phyloP scores from a whole-genome alignment of 2,329 filamentous ascomycete genomes.

The Tolypocladium guangdongense region DNA sequence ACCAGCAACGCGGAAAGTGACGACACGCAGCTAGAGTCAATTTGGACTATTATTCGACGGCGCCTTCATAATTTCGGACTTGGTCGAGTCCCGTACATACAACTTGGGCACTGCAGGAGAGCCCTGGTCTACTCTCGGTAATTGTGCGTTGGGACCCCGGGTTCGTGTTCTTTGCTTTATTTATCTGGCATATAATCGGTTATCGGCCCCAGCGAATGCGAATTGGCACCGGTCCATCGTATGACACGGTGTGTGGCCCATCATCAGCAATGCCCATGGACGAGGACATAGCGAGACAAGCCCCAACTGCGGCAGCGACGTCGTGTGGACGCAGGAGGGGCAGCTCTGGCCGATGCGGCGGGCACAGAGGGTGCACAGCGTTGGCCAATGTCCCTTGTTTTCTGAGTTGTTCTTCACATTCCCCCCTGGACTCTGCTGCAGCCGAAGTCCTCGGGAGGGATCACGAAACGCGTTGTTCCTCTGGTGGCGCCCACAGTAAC shows the following conservation, averaged over 20 bases:
- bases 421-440: neutral
- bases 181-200: constrained; percentile 20
- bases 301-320: neutral
- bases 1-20: constrained; percentile 15
- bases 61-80: constrained; percentile 18
- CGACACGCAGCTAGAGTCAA: constrained; percentile 15
- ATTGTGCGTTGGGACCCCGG: constrained; percentile 35
- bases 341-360: neutral
- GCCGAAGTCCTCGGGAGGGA: too few relatives aligned
- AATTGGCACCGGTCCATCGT: constrained; percentile 1
- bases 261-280: neutral
- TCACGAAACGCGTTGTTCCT: neutral
- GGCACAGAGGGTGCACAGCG: neutral
- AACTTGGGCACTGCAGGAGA: constrained; percentile 19
- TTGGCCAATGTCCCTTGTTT: neutral
- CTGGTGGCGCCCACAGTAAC: constrained; percentile 11
- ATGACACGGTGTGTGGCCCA: neutral
- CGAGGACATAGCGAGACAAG: neutral
- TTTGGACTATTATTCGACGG: constrained; percentile 21
- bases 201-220: constrained; percentile 6
- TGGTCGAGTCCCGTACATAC: constrained; percentile 22
- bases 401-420: neutral
- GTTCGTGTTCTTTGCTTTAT: constrained; percentile 13
- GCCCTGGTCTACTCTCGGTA: constrained; percentile 27
- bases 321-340: neutral